Base-by-base conservation (phyloP, 345 rosid species). In the Camelina laxa region DNA sequence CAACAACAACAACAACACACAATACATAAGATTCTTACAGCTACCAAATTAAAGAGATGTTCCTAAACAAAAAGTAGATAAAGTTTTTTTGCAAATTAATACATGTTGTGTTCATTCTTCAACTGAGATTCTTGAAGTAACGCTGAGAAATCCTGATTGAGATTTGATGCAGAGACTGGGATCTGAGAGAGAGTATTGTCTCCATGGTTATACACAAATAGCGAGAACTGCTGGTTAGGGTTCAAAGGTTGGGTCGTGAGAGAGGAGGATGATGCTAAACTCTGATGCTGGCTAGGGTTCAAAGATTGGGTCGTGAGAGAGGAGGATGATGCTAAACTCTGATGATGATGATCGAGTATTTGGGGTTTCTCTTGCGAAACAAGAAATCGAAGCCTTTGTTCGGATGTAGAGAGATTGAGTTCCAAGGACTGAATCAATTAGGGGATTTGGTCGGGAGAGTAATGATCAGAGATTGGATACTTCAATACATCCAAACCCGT, bases 151-250 rank as follows among this genome's bases (percentile, higher is more conserved):
- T 45, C 55, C 16, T 64, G 47, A 39, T 27, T 17, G 2, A 16
- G 17, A 1, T 16, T 7, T 2, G 63, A 70, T 45, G 47, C 47
- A 44, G 65, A 45, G 35, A 70, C 8, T 45, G 57, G 74, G 57
- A 70, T 13, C 10, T 20, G 45, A 30, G 65, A 44, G 47, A 58
- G 15, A 20, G 74, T 58, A 33, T 13, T 6, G 4, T 47, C 47
- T 45, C 21, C 57, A 31, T 58, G 65, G 66, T 70, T 70, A 9
- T 45, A 58, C 33, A 70, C 31, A 31, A 30, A 14, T 0, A 58
- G 21, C 47, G 65, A 57, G 70, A 42, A 64, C 36, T 55, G 36
- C 30, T 27, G 47, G 59, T 5, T 73, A 73, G 71, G 77, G 65
- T 73, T 73, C 4, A 45, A 56, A 6, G 30, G n/a, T 44, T 44